Evolutionary conservation across 2,329 filamentous ascomycete species (phyloP), one percentile per base, ranked within the genome.

Genomic region (Monilinia aucupariae): DNA sequence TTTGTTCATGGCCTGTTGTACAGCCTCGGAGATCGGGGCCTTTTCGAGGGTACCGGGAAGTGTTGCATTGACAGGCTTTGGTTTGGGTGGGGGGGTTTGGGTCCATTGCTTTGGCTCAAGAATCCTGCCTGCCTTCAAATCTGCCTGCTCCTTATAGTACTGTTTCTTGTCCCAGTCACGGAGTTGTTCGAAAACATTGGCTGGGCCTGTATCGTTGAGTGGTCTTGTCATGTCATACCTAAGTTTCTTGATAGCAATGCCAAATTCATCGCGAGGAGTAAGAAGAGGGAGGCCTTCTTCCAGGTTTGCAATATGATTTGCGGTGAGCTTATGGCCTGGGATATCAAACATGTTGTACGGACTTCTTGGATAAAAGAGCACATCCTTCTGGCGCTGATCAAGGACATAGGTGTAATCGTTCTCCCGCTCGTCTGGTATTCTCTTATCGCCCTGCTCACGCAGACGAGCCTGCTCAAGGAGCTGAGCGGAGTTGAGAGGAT

Each of bases 41-140:
- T 37, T 58, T 25, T 32, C 41, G n/a, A 59, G 32, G 22, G 51
- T n/a, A 25, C 34, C 32, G 15, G 64, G 64, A 47, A 65, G 60
- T 41, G 61, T 58, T 25, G 64, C 64, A 30, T 65, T 65, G 7
- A 32, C 56, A 34, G 64, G 64, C 55, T 59, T 59, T 20, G 64
- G 64, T 30, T 59, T 59, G 41, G 61, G 61, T 43, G 62, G 64
- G 15, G 64, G 64, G 9, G 47, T 59, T 52, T 65, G 62, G 41
- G 34, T 59, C 62, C 64, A 65, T 43, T 47, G 50, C 32, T 64
- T 64, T 62, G 34, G 32, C 62, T 65, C 61, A 5, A 65, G 48
- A 34, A 54, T 47, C 39, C 54, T 45, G 37, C 32, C 47, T 8
- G 48, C 51, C 37, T 45, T 43, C 43, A 25, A 17, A 25, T 41